These are phyloP conservation scores for Phellopilus nigrolimitatus DNA, from an alignment of 1,284 basidiomycete species.

Conservation along the genomic window DNA sequence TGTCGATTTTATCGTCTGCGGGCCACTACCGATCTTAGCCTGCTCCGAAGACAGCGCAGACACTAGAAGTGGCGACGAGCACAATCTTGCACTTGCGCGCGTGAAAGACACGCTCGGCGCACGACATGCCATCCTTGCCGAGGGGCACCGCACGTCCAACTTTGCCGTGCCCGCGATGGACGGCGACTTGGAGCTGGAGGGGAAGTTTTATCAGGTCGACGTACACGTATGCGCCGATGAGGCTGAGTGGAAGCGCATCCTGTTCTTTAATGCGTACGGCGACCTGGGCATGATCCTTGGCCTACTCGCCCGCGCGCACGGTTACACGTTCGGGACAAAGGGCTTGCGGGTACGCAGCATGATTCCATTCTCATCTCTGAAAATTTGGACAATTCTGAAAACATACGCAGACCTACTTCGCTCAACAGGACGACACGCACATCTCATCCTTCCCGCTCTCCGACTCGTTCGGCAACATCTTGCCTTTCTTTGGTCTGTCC, in stretches of 20 bases:
- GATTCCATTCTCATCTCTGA: neutral
- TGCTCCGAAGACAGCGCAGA: conserved; percentile 18
- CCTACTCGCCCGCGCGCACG: conserved; percentile 44
- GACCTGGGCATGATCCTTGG: conserved; percentile 66
- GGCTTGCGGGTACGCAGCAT: conserved; percentile 55
- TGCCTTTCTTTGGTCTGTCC: conserved; percentile 52
- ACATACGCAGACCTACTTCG: conserved; percentile 24
- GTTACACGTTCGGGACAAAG: conserved; percentile 44
- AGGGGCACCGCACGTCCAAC: conserved; percentile 53
- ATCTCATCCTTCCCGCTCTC: conserved; percentile 30
- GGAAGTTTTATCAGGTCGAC: conserved; percentile 51
- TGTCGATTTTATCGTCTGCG: conserved; percentile 55
- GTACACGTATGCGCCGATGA: conserved; percentile 50
- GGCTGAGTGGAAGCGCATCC: conserved; percentile 43
- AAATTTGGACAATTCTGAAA: conserved; percentile 2
- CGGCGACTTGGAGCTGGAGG: conserved; percentile 25
- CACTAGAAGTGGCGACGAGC: conserved; percentile 7
- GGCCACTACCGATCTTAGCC: conserved; percentile 30
- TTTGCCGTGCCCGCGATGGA: conserved; percentile 54
- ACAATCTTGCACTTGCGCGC: conserved; percentile 32
- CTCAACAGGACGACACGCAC: conserved; percentile 3
- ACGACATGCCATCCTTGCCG: conserved; percentile 38
- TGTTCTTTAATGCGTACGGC: conserved; percentile 58
- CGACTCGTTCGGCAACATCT: conserved; percentile 41
- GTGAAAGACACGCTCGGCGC: conserved; percentile 47